Conservation (phyloP, 139 green algal genomes). For the Closterium sp. region DNA sequence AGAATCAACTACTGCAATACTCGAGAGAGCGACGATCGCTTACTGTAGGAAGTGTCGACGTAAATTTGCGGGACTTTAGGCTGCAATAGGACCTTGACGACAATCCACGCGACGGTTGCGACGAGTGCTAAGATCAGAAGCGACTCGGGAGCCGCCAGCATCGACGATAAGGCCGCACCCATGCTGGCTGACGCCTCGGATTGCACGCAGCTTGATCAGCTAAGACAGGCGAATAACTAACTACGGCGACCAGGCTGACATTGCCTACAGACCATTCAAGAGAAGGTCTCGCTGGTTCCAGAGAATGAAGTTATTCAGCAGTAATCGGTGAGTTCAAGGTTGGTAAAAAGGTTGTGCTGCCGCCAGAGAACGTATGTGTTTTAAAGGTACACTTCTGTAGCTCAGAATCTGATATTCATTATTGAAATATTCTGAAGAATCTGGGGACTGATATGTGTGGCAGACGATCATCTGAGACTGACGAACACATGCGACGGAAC, state of each 20-base stretch:
- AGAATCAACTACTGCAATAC: neutral
- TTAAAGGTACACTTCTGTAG: no score
- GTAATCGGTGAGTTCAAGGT: neutral
- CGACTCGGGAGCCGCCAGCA: neutral
- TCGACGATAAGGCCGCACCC: neutral
- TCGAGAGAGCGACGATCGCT: neutral
- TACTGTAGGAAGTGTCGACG: neutral
- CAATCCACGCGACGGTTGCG: neutral
- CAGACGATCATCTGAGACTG: no score
- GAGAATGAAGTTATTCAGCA: no score
- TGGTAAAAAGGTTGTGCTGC: neutral
- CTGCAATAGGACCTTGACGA: neutral
- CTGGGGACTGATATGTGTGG: no score
- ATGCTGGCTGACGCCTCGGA: neutral
- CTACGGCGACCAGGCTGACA: neutral
- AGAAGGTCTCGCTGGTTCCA: no score
- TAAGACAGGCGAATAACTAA: neutral
- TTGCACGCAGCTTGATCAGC: neutral
- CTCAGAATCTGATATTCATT: no score
- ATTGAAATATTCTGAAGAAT: no score
- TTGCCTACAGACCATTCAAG: no score
- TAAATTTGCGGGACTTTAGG: neutral
- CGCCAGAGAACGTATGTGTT: no score
- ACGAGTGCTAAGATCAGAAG: neutral
- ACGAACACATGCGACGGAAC: no score